Conservation (phyloP, 225 moss, liverwort and hornwort species). For the Sphagnum tenellum region DNA sequence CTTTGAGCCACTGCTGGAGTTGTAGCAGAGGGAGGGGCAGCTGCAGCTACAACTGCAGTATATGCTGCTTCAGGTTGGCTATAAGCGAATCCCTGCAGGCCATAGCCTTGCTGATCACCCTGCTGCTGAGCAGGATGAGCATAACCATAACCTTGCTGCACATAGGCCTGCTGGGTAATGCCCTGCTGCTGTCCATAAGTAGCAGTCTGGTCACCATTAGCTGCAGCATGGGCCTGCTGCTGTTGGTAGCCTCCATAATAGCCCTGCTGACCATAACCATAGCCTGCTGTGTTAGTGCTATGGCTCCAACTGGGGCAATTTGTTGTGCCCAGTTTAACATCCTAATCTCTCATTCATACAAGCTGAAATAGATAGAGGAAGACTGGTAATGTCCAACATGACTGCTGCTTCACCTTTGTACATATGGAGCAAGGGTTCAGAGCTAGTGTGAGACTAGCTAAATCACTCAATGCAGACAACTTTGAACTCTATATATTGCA, state of each 20-base stretch:
- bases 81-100: slow-evolving; percentile 82
- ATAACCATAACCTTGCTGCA: slow-evolving; percentile 88
- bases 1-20: too few relatives aligned
- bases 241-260: slow-evolving; percentile 96
- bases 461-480: too few relatives aligned
- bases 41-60: slow-evolving; percentile 14
- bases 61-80: slow-evolving; percentile 76
- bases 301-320: slow-evolving; percentile 53
- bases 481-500: too few relatives aligned
- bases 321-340: slow-evolving; percentile 23
- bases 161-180: slow-evolving; percentile 76
- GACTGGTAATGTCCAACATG: too few relatives aligned
- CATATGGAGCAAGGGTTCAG: too few relatives aligned
- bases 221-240: slow-evolving; percentile 31
- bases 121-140: slow-evolving; percentile 34
- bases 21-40: too few relatives aligned
- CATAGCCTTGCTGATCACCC: slow-evolving; percentile 74
- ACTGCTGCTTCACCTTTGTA: too few relatives aligned
- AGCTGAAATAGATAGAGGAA: too few relatives aligned
- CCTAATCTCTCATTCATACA: too few relatives aligned
- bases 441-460: too few relatives aligned
- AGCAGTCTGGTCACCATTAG: slow-evolving; percentile 72
- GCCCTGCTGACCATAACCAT: slow-evolving; percentile 80
- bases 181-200: slow-evolving; percentile 49
- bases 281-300: slow-evolving; percentile 62